Evolutionary conservation across 192 early-diverging fungal genomes (phyloP).

Genomic region (Backusella circina): DNA sequence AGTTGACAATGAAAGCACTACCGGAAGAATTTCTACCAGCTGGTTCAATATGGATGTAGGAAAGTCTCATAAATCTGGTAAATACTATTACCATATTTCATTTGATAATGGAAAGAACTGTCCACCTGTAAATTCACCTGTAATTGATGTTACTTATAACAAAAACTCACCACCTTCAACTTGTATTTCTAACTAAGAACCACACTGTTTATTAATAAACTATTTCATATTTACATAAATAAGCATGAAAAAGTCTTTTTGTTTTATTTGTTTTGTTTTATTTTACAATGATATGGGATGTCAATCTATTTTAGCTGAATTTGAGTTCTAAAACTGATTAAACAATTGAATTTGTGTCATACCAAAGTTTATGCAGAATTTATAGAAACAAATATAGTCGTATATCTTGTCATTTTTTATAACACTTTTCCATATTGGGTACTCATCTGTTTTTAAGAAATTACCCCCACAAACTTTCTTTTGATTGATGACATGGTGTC

Average conservation of each 20-base stretch:
- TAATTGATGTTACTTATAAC: constrained; percentile 4
- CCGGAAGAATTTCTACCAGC: background rate
- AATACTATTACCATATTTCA: background rate
- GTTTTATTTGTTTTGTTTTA: background rate
- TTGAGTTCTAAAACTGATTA: background rate
- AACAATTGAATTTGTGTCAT: background rate
- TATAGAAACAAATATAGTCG: background rate
- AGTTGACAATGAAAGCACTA: background rate
- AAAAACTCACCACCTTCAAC: constrained; percentile 1
- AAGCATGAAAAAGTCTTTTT: background rate
- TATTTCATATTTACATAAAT: background rate
- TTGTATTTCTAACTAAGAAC: background rate
- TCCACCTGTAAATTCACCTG: background rate
- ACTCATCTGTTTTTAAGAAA: background rate
- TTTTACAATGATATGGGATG: background rate
- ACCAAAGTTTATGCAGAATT: background rate
- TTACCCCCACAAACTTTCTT: background rate
- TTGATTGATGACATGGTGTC: background rate
- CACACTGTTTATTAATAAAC: background rate
- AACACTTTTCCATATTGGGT: background rate
- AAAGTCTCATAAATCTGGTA: background rate
- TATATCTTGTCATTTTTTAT: background rate
- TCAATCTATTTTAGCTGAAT: background rate
- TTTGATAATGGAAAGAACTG: constrained; percentile 4
- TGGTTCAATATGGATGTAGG: constrained; percentile 4